Evolutionary conservation across 1,284 basidiomycete genomes (phyloP), one percentile per base, ranked within the genome.

Genomic region (Tetrapyrgos nigripes): DNA sequence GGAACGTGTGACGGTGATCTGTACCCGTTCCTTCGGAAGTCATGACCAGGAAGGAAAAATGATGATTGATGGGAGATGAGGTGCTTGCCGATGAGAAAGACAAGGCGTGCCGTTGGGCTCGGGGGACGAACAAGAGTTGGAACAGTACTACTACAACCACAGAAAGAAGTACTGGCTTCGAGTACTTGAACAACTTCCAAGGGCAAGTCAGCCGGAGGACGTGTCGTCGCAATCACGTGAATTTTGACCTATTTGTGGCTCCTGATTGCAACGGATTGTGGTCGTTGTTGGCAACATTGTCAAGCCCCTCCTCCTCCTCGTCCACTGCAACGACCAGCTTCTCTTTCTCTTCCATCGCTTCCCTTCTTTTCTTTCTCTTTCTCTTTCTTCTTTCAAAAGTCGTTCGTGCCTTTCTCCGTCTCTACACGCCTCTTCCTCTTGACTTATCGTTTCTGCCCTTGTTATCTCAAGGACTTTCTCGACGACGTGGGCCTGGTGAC

Each of bases 271-370:
- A 55, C 53, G 47, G 56, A 59, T 55, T 55, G 58, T 67, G 62
- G 65, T 65, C 66, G 66, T 64, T 63, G 68, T 66, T 64, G 65
- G 57, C 59, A 61, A 66, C 68, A 67, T 69, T 64, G 66, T 64
- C 35, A 50, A 55, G 59, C 62, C 59, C 52, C 50, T 37, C 44
- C 52, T 61, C 59, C 55, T 63, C 60, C 54, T 57, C 66, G 60
- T 65, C 59, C 60, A 58, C 56, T 55, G 47, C 68, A 62, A 62
- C 47, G 57, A 46, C 50, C 27, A 51, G 51, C 37, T 47, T 56
- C 57, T 28, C 53, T 37, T 45, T 33, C 29, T 59, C 54, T 50
- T 50, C 44, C 56, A 24, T 52, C 57, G 35, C 56, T 60, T 59
- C 54, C 33, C 63, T 59, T 58, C 31, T 54, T 21, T 43, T 37